Conservation (phyloP, 495 filamentous ascomycete species). For the Lichenothelia convexa region DNA sequence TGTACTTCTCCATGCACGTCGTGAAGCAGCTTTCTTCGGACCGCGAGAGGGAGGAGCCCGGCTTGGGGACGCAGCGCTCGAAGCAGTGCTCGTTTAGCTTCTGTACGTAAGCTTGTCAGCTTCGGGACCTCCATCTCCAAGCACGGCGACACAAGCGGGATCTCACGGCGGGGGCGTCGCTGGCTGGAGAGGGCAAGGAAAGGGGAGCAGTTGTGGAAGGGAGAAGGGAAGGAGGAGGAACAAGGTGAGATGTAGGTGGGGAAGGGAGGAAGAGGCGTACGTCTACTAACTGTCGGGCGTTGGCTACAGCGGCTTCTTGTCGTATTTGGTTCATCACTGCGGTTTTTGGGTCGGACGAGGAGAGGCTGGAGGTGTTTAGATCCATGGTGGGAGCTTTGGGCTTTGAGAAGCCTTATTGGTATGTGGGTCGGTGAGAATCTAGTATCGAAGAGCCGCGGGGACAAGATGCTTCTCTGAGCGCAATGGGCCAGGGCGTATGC, state of each 20-base stretch:
- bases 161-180: no score
- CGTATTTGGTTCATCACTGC: constrained; percentile 53
- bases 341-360: constrained; percentile 5
- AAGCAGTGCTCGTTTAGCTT: constrained; percentile 97
- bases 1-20: constrained; percentile 95
- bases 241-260: background rate
- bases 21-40: constrained; percentile 63
- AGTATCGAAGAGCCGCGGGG: no score
- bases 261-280: constrained; percentile 27
- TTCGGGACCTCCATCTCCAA: background rate
- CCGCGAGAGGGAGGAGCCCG: constrained; percentile 54
- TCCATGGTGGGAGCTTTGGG: background rate
- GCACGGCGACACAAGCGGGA: background rate
- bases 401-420: background rate
- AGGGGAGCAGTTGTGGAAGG: constrained; percentile 1
- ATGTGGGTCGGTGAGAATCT: no score
- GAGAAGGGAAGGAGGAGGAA: background rate
- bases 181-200: no score
- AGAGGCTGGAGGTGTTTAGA: constrained; percentile 2
- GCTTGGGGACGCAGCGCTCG: constrained; percentile 75
- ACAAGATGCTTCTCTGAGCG: no score
- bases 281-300: constrained; percentile 56
- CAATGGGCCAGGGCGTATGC: no score
- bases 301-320: constrained; percentile 53
- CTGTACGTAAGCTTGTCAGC: constrained; percentile 26